Evolutionary conservation across 768 basidiomycete species (phyloP).

Genomic region (Mycena alexandri): DNA sequence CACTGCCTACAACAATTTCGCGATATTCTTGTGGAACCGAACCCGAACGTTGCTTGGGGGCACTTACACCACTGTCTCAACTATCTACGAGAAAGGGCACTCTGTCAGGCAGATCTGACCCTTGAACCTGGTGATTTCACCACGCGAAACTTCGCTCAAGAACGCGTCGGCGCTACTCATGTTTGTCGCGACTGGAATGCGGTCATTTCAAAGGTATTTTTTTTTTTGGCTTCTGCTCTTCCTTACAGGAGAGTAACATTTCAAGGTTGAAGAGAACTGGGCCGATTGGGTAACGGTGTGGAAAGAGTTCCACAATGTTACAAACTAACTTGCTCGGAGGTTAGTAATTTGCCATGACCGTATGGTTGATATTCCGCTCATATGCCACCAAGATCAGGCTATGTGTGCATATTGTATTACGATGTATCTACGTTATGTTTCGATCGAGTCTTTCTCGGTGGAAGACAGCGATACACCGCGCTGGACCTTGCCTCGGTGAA

Average conservation of each 20-base stretch:
- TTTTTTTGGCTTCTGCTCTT: no score
- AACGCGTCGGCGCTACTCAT: slow-evolving; percentile 54
- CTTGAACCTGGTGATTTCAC: slow-evolving; percentile 60
- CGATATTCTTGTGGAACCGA: slow-evolving; percentile 31
- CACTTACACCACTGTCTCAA: slow-evolving; percentile 62
- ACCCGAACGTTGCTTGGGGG: slow-evolving; percentile 24
- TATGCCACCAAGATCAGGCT: neutral
- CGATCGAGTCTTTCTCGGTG: neutral
- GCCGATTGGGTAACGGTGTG: slow-evolving; percentile 44
- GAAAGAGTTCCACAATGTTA: slow-evolving; percentile 34
- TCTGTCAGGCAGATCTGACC: slow-evolving; percentile 63
- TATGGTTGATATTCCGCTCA: neutral
- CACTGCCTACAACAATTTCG: slow-evolving; percentile 35
- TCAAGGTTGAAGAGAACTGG: slow-evolving; percentile 50
- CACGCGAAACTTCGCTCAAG: slow-evolving; percentile 48
- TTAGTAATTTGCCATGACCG: slow-evolving; percentile 10
- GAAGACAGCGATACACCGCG: neutral
- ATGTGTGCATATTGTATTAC: neutral
- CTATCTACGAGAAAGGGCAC: slow-evolving; percentile 59
- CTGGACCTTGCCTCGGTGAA: no score
- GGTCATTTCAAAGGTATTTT: slow-evolving; percentile 41
- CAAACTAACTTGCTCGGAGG: slow-evolving; percentile 8
- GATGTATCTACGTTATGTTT: neutral
- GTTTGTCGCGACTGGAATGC: slow-evolving; percentile 57
- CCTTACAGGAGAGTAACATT: no score